Evolutionary conservation across 1,139 yeast genomes (phyloP), one percentile per base, ranked within the genome.

Genomic region (Hemisphaericaspora xylanilytica): DNA sequence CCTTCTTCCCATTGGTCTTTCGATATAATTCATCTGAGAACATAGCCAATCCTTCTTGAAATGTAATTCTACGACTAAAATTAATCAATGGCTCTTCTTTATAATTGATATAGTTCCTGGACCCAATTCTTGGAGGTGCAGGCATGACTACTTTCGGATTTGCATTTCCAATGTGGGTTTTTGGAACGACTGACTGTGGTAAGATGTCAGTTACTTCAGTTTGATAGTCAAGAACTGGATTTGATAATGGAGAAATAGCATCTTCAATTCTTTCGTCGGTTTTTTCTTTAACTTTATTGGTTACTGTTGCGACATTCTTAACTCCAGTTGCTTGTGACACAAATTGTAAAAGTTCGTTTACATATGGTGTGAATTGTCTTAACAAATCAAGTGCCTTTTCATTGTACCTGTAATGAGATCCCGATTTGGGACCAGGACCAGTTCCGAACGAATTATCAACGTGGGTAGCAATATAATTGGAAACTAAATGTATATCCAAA

Each of bases 141-240:
- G 69, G 70, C 42, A 62, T 64, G 4, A 48, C 41, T 1, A 65
- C 68, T 32, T 43, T 25, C 0, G 74, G 73, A 40, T 67, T 67
- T 2, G 58, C 40, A 3, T 42, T 40, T 2, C 41, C 35, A 2
- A 44, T 28, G 13, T 47, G 25, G 10, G 48, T 18, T 1, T 45
- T 42, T 8, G 38, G 35, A 5, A 46, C 33, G 5, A 51, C 44
- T 10, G 37, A 32, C 6, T 45, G 32, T 1, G 64, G 63, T 17
- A 35, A 25, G 5, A 35, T 17, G 4, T 28, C 28, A 2, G 16
- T 14, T 11, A 29, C 8, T 3, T 18, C n/a, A 3, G 21, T n/a
- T 9, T 28, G 29, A 22, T 22, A 25, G 3, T 8, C 3, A 24
- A 25, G 17, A 10, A 18, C 13, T 7, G 12, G 11, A 18, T 21